Base-by-base conservation (phyloP, 2,329 filamentous ascomycete genomes). In the Xylariaceae sp. region DNA sequence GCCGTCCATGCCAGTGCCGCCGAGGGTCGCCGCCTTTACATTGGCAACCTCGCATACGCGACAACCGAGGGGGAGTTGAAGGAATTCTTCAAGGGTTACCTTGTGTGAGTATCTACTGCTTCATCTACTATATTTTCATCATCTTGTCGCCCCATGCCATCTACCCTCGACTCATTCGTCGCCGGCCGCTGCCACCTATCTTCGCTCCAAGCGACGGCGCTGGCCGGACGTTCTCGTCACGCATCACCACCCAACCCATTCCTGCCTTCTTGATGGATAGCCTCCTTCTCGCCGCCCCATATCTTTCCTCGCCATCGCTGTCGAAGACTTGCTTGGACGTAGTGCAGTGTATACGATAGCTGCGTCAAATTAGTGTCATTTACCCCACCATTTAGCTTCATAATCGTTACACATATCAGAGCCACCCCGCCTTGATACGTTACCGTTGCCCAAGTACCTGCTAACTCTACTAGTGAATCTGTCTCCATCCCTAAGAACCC, bases 51-150 rank as follows among this genome's bases (percentile, higher is more conserved):
- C 87, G 94, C 94, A 74, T 99, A 99, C 80, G 92, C 93, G 88
- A 97, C 94, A 88, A 96, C 92, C 78, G 94, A 97, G 90, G 94
- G 90, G 88, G 92, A 97, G 88, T 91, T 99, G 86, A 96, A 95
- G 85, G 90, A 94, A 73, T 99, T 99, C 86, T 99, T 99, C 89
- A 93, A 94, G 85, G 90, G 88, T 80, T 97, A 96, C 85, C 89
- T 94, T 83, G 91, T 99, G 94, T 99, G 86, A 85, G 93, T 90
- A 62, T 53, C 37, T 39, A 39, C 37, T 23, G 17, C 55, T 57
- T 34, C 49, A 4, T 9, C 15, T 6, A 47, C n/a, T 7, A 13
- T 45, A 37, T 39, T 17, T 9, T 17, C 23, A 23, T 23, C 23
- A 23, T 23, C 23, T 23, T 23, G 3, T 5, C 23, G 17, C 13